A percentile compares a stretch with the other conserved stretches of the same genome.
phyloP scores from a whole-genome alignment of 495 filamentous ascomycete genomes.

The Monascus purpureus region DNA sequence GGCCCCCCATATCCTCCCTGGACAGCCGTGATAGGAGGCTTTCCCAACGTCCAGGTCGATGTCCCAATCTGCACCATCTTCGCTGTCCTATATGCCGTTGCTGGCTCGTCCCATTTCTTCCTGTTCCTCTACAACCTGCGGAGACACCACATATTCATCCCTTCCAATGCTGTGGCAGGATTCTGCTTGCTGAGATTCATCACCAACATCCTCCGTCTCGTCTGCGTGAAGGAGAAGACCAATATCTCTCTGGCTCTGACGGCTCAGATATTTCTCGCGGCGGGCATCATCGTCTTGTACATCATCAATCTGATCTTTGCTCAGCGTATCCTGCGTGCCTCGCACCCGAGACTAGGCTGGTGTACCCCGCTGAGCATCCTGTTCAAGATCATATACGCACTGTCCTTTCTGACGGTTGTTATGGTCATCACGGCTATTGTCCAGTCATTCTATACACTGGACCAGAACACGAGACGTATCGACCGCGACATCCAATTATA shows the following conservation, averaged over 20 bases:
- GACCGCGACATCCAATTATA: conserved; percentile 54
- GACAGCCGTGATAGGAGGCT: conserved; percentile 42
- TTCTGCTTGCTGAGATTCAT: conserved; percentile 64
- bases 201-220: conserved; percentile 51
- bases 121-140: conserved; percentile 46
- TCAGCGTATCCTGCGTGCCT: no score
- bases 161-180: conserved; percentile 54
- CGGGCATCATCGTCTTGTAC: conserved; percentile 51
- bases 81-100: conserved; percentile 45
- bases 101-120: conserved; percentile 48
- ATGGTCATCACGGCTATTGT: conserved; percentile 58
- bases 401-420: no score
- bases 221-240: conserved; percentile 21
- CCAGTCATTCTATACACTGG: conserved; percentile 52
- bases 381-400: no score
- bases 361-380: no score
- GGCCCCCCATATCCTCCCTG: conserved; percentile 30
- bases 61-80: conserved; percentile 53
- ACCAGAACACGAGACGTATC: conserved; percentile 29
- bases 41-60: conserved; percentile 42
- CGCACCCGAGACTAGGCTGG: no score
- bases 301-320: no score
- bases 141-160: conserved; percentile 53
- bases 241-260: conserved; percentile 51
- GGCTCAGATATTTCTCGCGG: conserved; percentile 58